Conservation (phyloP, 192 early-diverging fungal genomes). For the Umbelopsis isabellina region DNA sequence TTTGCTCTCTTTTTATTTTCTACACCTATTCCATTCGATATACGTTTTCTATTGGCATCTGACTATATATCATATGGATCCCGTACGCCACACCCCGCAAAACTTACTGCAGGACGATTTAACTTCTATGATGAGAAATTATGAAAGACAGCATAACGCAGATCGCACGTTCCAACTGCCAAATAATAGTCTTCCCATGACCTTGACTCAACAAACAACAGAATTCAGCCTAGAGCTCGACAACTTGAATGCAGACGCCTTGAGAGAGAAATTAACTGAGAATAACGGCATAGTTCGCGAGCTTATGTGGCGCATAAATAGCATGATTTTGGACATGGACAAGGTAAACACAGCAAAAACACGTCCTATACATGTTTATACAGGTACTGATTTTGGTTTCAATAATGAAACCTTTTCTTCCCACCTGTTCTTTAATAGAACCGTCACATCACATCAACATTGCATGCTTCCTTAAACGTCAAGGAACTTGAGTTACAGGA, state of each 20-base stretch:
- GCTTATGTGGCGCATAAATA: constrained; percentile 19
- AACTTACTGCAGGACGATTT: constrained; percentile 4
- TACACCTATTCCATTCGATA: neutral
- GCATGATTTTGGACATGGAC: constrained; percentile 17
- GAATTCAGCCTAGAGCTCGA: neutral
- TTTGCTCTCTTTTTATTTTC: neutral
- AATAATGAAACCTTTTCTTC: neutral
- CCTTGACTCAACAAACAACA: neutral
- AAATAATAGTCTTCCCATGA: neutral
- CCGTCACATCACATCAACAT: constrained; percentile 4
- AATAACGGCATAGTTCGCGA: constrained; percentile 9
- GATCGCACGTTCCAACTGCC: constrained; percentile 4
- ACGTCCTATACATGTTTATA: neutral
- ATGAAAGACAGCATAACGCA: constrained; percentile 5
- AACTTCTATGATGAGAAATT: constrained; percentile 10
- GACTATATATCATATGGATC: neutral
- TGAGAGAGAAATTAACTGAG: neutral
- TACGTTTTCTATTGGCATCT: neutral
- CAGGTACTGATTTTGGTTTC: neutral
- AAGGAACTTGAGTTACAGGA: constrained; percentile 35
- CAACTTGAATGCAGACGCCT: neutral
- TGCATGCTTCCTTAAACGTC: constrained; percentile 18
- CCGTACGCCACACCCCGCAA: neutral
- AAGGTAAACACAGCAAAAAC: constrained; percentile 13
- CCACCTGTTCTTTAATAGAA: constrained; percentile 3